phyloP scores from a whole-genome alignment of 495 filamentous ascomycete genomes.

The Lasiosphaeria hispida region DNA sequence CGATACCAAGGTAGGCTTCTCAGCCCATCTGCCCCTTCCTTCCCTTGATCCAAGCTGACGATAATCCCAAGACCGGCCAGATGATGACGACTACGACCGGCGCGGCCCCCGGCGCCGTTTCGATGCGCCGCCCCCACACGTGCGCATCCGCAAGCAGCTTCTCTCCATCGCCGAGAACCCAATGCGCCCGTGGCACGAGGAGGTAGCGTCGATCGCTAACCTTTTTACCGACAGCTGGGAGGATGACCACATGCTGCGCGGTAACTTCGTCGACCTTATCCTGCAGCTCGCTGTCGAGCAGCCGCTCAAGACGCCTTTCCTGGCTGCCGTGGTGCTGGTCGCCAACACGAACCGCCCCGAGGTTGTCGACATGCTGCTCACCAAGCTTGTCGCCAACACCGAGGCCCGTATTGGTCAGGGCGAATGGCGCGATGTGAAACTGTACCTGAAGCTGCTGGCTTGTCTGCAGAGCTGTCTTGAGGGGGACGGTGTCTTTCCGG shows the following conservation, averaged over 20 bases:
- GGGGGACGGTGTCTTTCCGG: conserved; percentile 79
- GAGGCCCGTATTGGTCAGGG: conserved; percentile 66
- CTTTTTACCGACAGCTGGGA: conserved; percentile 76
- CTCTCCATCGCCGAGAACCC: conserved; percentile 84
- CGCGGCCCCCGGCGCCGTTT: conserved; percentile 73
- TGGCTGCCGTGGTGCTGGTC: conserved; percentile 75
- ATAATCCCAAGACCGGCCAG: conserved; percentile 7
- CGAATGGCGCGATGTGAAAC: conserved; percentile 87
- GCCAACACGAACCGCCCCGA: conserved; percentile 72
- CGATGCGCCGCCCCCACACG: conserved; percentile 66
- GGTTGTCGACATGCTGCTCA: conserved; percentile 64
- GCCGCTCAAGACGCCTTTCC: conserved; percentile 92
- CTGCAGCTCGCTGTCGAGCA: conserved; percentile 83
- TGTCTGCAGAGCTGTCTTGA: conserved; percentile 76
- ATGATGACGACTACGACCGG: conserved; percentile 66
- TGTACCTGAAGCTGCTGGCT: conserved; percentile 80
- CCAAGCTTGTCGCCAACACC: conserved; percentile 52
- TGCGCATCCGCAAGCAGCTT: conserved; percentile 76
- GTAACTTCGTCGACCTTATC: conserved; percentile 65
- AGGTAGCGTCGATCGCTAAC: conserved; percentile 71
- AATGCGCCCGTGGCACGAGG: conserved; percentile 75
- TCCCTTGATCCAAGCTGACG: neutral
- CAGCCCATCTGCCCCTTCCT: neutral
- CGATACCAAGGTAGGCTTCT: conserved; percentile 48
- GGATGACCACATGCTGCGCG: conserved; percentile 62